Conservation (phyloP, 2,329 filamentous ascomycete species). For the Rosellinia necatrix region DNA sequence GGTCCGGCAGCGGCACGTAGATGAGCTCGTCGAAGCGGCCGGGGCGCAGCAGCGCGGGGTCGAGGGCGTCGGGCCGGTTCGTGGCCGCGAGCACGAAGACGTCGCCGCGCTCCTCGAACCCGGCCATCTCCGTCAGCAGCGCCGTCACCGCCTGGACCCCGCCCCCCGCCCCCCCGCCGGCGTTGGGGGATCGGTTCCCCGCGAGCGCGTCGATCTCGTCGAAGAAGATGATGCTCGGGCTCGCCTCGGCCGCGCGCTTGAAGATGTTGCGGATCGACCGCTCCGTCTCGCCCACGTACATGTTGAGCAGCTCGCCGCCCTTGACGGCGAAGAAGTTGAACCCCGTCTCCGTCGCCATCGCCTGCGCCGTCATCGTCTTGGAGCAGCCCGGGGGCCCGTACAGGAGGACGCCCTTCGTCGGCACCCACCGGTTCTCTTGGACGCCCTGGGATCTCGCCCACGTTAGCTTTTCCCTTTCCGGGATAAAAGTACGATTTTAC, state of each 20-base stretch:
- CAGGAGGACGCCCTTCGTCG: slow-evolving; percentile 81
- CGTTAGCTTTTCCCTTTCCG: too few species aligned
- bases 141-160: slow-evolving; percentile 86
- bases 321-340: slow-evolving; percentile 96
- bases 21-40: slow-evolving; percentile 84
- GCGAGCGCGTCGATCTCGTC: slow-evolving; percentile 93
- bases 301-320: slow-evolving; percentile 89
- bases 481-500: too few species aligned
- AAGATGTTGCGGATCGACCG: slow-evolving; percentile 84
- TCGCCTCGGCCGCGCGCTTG: slow-evolving; percentile 79
- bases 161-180: slow-evolving; percentile 43
- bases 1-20: slow-evolving; percentile 82
- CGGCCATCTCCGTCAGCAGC: slow-evolving; percentile 92
- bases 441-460: slow-evolving; percentile 36
- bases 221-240: slow-evolving; percentile 93
- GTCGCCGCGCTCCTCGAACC: slow-evolving; percentile 81
- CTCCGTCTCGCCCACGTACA: slow-evolving; percentile 97
- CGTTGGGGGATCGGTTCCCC: slow-evolving; percentile 51
- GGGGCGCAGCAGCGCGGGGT: slow-evolving; percentile 82
- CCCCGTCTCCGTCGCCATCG: slow-evolving; percentile 85
- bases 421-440: slow-evolving; percentile 51
- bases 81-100: slow-evolving; percentile 90
- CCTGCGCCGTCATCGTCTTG: slow-evolving; percentile 90
- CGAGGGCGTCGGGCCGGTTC: slow-evolving; percentile 84
- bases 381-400: slow-evolving; percentile 95